Base-by-base conservation (phyloP, 2,329 filamentous ascomycete genomes). In the Thelonectria discophora region DNA sequence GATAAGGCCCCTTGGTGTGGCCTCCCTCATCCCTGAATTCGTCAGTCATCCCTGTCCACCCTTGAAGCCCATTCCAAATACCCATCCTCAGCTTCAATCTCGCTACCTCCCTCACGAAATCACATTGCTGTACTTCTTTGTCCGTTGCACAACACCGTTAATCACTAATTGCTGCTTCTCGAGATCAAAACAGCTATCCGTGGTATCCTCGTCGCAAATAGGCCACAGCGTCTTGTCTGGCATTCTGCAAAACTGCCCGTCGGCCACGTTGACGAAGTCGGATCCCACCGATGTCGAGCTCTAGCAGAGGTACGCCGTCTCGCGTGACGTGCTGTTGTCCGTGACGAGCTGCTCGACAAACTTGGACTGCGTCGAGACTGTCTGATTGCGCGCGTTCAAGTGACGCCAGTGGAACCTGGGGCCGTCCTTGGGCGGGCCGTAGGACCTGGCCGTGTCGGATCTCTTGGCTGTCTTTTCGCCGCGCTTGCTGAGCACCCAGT, bases 191-290 rank as follows among this genome's bases (percentile, higher is more conserved):
- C 60, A 65, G n/a, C 47, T 45, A 27, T 63, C 59, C 21, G 12
- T 20, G 12, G 27, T 27, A 3, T 34, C 18, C 3, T 32, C 56
- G 10, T 15, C 27, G 18, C 59, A 65, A 27, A 65, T 21, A 12
- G 63, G 54, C 56, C 59, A 65, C 15, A 63, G n/a, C 13, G 55
- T 57, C 49, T 60, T 65, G 13, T 65, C 60, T 12, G 59, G 60
- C 60, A 63, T 65, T 17, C 60, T 53, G 24, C 63, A 65, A 45
- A 65, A 65, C 30, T 47, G 17, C 5, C 63, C 56, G 11, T 65
- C 52, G 13, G 56, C 52, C 12, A 42, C 7, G 18, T 63, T 58
- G 10, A 50, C 21, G 37, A 53, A 63, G 27, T 65, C 63, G 10
- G 63, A 60, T 6, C 63, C 63, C 3, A 21, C 8, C 3, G 63